Evolutionary conservation across 805 yeast species (phyloP), one percentile per base, ranked within the genome.

Genomic region (Starmera dryadoides): DNA sequence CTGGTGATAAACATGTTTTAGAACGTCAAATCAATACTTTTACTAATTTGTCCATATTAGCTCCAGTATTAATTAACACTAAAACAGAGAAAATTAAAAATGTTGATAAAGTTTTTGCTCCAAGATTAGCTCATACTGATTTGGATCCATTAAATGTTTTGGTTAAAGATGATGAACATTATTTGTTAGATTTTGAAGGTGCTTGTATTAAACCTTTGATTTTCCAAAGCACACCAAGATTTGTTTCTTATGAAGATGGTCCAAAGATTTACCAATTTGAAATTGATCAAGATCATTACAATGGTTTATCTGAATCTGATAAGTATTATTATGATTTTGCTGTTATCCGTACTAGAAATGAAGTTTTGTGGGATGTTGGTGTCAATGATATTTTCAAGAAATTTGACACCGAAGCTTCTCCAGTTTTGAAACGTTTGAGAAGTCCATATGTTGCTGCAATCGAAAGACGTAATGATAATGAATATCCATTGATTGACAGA

Each of bases 121-220:
- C 96, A 42, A 75, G 91, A 50, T 64, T 91, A 38, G 75, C 66
- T 47, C 71, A 79, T 46, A 91, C 96, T 5, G 98, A 93, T 58
- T 64, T 93, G 48, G 94, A 87, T 58, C 98, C 98, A 18, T 70
- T 89, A 75, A 91, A 91, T 56, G 86, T 86, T 8, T 67, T 88
- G 34, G 58, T 71, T 19, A 60, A 61, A n/a, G 63, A 69, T 11
- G 60, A 55, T 10, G 60, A 53, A 21, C 64, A 66, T 16, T 74
- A 70, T 51, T 77, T 88, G 45, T 55, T 88, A 39, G 98, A 91
- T 62, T 82, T 89, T 56, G 98, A 93, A 63, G 80, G 82, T 50
- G 60, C 89, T 10, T 60, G 79, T 15, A 77, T 87, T 46, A 84
- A 86, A 57, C 98, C 98, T 36, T 84, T 84, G 52, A 66, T 86